Evolutionary conservation across 2,329 filamentous ascomycete species (phyloP).

Genomic region (Hypoxylon rubiginosum): DNA sequence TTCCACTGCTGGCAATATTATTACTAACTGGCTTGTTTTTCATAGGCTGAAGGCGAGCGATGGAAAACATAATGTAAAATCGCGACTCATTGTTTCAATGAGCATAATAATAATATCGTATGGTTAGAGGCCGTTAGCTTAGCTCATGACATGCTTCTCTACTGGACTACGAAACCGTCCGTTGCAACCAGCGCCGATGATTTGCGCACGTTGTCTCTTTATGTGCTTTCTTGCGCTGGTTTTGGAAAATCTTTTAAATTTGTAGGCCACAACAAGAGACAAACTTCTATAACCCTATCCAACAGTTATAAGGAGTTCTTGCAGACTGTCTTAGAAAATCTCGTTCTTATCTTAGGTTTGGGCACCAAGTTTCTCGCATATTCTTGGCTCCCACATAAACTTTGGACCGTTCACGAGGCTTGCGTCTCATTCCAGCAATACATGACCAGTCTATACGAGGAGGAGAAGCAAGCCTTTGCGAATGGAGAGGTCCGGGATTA

Average conservation of each 20-base stretch:
- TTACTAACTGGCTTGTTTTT: constrained; percentile 1
- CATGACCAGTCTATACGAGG: constrained; percentile 51
- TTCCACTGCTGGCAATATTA: not conserved
- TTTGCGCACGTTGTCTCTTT: constrained; percentile 46
- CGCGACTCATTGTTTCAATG: constrained; percentile 47
- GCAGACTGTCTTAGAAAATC: constrained; percentile 49
- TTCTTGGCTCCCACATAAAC: constrained; percentile 38
- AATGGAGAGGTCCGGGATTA: constrained; percentile 16
- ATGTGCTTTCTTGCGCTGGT: constrained; percentile 49
- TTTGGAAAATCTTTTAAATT: constrained; percentile 52
- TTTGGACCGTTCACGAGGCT: constrained; percentile 42
- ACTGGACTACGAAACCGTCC: constrained; percentile 44
- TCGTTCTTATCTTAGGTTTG: constrained; percentile 49
- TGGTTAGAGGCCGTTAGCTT: constrained; percentile 48
- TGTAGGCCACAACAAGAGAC: constrained; percentile 45
- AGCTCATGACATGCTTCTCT: constrained; percentile 47
- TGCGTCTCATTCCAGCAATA: constrained; percentile 46
- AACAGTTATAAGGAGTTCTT: constrained; percentile 49
- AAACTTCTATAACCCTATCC: constrained; percentile 22
- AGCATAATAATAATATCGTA: constrained; percentile 48
- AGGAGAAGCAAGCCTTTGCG: constrained; percentile 46
- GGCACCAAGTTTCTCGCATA: constrained; percentile 46
- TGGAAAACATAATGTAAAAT: constrained; percentile 48
- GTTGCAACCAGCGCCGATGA: constrained; percentile 45
- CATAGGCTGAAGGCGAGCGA: constrained; percentile 34